Evolutionary conservation across 306 rosid genomes (phyloP), one percentile per base, ranked within the genome.

Genomic region (Glycyrrhiza uralensis): DNA sequence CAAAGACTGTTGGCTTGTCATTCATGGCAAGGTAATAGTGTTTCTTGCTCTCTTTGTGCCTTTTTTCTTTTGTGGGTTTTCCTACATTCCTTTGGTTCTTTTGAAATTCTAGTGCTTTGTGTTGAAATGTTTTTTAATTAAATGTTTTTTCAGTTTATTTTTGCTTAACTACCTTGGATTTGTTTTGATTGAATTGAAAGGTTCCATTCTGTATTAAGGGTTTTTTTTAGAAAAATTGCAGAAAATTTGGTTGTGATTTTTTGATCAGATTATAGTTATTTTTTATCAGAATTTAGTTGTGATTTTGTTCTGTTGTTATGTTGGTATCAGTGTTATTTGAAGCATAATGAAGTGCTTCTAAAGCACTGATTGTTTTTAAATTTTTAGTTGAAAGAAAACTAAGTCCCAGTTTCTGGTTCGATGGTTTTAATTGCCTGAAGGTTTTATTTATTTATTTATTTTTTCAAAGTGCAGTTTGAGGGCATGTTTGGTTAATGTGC

Each of bases 1-100:
- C 75, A 81, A 83, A 19, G 95, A 89, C 59, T 94, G 99, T 80
- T 94, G 97, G 97, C 81, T 94, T 60, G 78, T 94, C 64, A 86
- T 94, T 45, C 82, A 76, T 15, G 88, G 88, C 81, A 94, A 88
- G 97, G 99, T 91, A 71, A 22, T 60, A 0, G 4, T 2, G n/a
- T n/a, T n/a, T n/a, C n/a, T n/a, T n/a, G 59, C 13, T 19, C 4
- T 8, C 8, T 11, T 50, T n/a, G n/a, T n/a, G n/a, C n/a, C n/a
- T n/a, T n/a, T n/a, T n/a, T n/a, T n/a, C n/a, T n/a, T 74, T 32
- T 29, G 2, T 58, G 71, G 55, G 33, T 2, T 57, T 36, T 44
- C 64, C 17, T 0, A 0, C 39, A 20, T 72, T 65, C 42, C 42
- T 39, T 5, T 13, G 28, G 10, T 58, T 52, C 11, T 39, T 18